Percentiles rank a stretch among this genome's conserved stretches.
Conservation (phyloP, 2,329 filamentous ascomycete species). For the Trichoderma polysporum region DNA sequence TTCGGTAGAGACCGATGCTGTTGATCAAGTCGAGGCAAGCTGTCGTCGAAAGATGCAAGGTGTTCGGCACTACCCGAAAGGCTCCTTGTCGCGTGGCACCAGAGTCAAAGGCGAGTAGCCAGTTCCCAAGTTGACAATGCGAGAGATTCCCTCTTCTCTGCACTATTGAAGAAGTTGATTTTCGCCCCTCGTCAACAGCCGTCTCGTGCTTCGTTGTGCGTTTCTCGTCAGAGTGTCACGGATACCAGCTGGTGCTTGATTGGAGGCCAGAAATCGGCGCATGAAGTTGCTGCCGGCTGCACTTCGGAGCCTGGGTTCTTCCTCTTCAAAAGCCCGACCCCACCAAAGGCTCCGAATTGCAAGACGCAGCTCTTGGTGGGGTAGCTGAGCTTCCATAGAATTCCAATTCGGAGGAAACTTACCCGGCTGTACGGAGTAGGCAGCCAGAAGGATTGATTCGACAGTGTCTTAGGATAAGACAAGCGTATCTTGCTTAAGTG, state of each 20-base stretch:
- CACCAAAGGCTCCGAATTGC: conserved; percentile 3
- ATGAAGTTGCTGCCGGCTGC: conserved; percentile 21
- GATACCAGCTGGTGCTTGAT: conserved; percentile 8
- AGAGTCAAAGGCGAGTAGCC: background rate
- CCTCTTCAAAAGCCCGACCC: conserved; percentile 18
- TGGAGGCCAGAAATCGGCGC: conserved; percentile 18
- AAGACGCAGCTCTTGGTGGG: conserved; percentile 5
- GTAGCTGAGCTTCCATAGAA: background rate
- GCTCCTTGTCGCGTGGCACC: conserved; percentile 4
- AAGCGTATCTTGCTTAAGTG: too few relatives aligned
- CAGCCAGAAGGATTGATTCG: background rate
- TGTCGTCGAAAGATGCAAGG: background rate
- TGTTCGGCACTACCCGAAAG: background rate
- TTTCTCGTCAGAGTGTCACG: background rate
- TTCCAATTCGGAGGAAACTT: background rate
- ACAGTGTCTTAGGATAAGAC: too few relatives aligned
- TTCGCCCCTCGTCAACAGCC: conserved; percentile 1
- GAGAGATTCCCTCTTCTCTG: background rate
- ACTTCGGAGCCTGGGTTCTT: conserved; percentile 27
- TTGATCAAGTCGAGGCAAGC: background rate
- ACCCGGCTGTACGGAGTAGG: background rate
- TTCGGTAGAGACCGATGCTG: background rate
- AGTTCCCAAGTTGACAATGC: conserved; percentile 4
- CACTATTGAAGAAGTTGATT: background rate
- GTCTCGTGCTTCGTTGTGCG: conserved; percentile 11